These are phyloP conservation scores for Ophiocordyceps unilateralis DNA, from an alignment of 2,329 filamentous ascomycete genomes.

Conservation along the genomic window DNA sequence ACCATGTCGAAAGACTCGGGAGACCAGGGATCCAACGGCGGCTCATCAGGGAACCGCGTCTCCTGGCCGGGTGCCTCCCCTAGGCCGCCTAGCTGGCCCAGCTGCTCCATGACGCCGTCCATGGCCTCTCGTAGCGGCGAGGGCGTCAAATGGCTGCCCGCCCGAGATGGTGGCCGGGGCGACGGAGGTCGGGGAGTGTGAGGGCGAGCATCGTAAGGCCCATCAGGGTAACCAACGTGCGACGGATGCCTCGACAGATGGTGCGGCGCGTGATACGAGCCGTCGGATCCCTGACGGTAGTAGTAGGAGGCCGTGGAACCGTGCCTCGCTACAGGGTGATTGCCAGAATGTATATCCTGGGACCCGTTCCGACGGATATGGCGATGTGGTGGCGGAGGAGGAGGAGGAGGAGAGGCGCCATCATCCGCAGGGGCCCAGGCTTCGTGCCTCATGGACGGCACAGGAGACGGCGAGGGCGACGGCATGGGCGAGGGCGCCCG, in stretches of 20 bases:
- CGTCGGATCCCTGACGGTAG: slow-evolving; percentile 16
- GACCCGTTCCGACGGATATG: slow-evolving; percentile 28
- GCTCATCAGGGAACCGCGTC: slow-evolving; percentile 31
- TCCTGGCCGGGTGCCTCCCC: slow-evolving; percentile 20
- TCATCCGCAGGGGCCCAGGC: slow-evolving; percentile 13
- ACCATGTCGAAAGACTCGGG: slow-evolving; percentile 64
- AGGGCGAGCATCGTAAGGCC: slow-evolving; percentile 12
- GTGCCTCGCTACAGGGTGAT: slow-evolving; percentile 10
- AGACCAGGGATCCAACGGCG: slow-evolving; percentile 63
- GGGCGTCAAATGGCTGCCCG: slow-evolving; percentile 55
- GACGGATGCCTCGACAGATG: slow-evolving; percentile 21
- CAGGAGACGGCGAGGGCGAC: slow-evolving; percentile 10
- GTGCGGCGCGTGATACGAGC: slow-evolving; percentile 13
- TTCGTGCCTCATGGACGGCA: slow-evolving; percentile 6
- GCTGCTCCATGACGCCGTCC: slow-evolving; percentile 93
- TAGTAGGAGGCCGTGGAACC: slow-evolving; percentile 20
- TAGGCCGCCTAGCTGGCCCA: slow-evolving; percentile 54
- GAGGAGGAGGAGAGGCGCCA: slow-evolving; percentile 53
- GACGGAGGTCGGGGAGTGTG: slow-evolving; percentile 42
- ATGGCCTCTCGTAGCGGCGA: slow-evolving; percentile 88
- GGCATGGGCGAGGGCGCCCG: slow-evolving; percentile 14
- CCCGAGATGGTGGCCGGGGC: slow-evolving; percentile 51
- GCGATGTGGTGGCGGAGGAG: slow-evolving; percentile 69
- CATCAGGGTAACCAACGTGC: slow-evolving; percentile 22
- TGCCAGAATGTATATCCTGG: slow-evolving; percentile 2